Conservation (phyloP, 164 flowering plant genomes). For the Pachysandra terminalis region DNA sequence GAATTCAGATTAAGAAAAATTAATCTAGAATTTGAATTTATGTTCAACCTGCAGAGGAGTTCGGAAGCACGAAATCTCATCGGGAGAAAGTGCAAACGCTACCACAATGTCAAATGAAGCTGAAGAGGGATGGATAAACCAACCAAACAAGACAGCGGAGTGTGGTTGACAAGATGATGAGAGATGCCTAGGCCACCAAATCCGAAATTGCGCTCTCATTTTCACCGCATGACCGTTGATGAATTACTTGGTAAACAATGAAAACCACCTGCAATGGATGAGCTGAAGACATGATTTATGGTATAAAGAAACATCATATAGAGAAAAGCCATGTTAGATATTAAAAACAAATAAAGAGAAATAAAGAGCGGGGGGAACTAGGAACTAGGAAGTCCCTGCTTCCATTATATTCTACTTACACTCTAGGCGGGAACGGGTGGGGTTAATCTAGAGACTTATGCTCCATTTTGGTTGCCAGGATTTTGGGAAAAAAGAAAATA, state of each 20-base stretch:
- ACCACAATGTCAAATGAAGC: slow-evolving; percentile 62
- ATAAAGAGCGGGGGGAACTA: too few relatives aligned
- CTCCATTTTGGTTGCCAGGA: too few relatives aligned
- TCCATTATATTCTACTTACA: too few relatives aligned
- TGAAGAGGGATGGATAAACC: slow-evolving; percentile 48
- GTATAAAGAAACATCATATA: background rate
- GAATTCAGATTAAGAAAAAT: background rate
- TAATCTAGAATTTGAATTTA: background rate
- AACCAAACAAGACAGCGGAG: slow-evolving; percentile 53
- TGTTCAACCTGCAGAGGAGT: slow-evolving; percentile 41
- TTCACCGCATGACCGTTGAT: background rate
- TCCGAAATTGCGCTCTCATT: slow-evolving; percentile 53
- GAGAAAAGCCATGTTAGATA: background rate
- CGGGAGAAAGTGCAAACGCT: slow-evolving; percentile 34
- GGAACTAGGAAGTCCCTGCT: too few relatives aligned
- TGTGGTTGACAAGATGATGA: slow-evolving; percentile 16
- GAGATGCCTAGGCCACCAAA: slow-evolving; percentile 82
- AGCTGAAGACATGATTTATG: background rate
- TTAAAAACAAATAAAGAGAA: too few relatives aligned
- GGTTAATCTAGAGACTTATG: too few relatives aligned
- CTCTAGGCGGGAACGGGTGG: too few relatives aligned
- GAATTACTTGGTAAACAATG: background rate
- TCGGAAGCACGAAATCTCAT: slow-evolving; percentile 17
- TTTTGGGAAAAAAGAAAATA: too few relatives aligned
- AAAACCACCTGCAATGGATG: background rate